phyloP scores from a whole-genome alignment of 2,329 filamentous ascomycete species.

The Teratosphaeria destructans region DNA sequence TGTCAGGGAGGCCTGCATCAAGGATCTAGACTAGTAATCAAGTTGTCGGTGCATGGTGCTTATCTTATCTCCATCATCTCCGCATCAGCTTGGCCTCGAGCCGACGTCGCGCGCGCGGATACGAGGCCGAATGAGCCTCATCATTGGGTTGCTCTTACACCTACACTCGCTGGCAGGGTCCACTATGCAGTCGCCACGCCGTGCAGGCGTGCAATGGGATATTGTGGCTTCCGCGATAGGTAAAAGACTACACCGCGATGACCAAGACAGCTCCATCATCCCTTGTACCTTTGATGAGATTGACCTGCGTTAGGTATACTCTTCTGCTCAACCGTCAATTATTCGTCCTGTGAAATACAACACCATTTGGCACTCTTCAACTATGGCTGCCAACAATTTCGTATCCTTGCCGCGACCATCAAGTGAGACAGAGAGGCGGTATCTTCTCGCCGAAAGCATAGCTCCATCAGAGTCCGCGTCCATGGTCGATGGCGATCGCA shows the following conservation, averaged over 20 bases:
- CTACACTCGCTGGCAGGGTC: not conserved
- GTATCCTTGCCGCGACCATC: conserved; percentile 1
- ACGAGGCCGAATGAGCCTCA: not conserved
- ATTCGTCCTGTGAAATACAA: not conserved
- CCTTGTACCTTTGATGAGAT: not conserved
- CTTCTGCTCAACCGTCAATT: not conserved
- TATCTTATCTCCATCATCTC: not conserved
- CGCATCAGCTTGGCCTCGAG: not conserved
- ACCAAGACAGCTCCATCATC: not conserved
- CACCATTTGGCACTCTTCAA: not conserved
- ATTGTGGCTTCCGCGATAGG: not conserved
- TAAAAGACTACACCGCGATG: not conserved
- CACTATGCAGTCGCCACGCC: not conserved
- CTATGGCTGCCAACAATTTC: not conserved
- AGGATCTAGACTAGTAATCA: too few relatives aligned
- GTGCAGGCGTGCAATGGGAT: not conserved
- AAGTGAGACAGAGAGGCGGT: conserved; percentile 28
- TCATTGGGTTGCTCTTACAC: not conserved
- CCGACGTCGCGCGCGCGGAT: not conserved
- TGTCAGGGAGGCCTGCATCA: too few relatives aligned
- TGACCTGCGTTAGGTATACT: not conserved
- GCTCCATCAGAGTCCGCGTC: conserved; percentile 8
- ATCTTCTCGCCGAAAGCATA: conserved; percentile 11
- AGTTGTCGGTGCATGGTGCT: too few relatives aligned
- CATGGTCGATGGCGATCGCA: conserved; percentile 34